Conservation (phyloP, 2,329 filamentous ascomycete genomes). For the Teratosphaeria gauchensis region DNA sequence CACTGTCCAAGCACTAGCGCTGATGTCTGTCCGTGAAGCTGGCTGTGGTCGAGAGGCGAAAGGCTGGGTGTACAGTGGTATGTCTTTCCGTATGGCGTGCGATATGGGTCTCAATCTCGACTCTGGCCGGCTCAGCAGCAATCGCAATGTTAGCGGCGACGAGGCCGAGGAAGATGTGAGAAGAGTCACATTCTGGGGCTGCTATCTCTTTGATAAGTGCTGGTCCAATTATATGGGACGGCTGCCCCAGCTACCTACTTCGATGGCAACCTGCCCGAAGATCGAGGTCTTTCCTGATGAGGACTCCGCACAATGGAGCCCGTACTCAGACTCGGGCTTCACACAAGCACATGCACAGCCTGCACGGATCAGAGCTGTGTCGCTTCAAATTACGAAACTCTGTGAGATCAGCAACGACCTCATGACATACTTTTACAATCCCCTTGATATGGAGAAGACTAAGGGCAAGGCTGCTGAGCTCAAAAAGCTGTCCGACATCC, state of each 20-base stretch:
- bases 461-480: constrained; percentile 72
- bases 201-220: constrained; percentile 96
- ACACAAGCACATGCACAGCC: constrained; percentile 66
- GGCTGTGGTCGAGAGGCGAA: constrained; percentile 90
- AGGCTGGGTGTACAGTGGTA: constrained; percentile 96
- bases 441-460: constrained; percentile 50
- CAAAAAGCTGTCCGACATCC: constrained; percentile 85
- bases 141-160: constrained; percentile 34
- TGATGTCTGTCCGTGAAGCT: constrained; percentile 95
- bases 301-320: constrained; percentile 76
- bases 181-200: constrained; percentile 92
- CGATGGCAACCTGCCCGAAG: constrained; percentile 74
- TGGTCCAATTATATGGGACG: constrained; percentile 97
- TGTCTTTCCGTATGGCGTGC: constrained; percentile 96
- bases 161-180: constrained; percentile 84
- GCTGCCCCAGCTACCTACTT: constrained; percentile 72
- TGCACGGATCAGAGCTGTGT: constrained; percentile 70
- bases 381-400: constrained; percentile 69
- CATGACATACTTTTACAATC: constrained; percentile 83
- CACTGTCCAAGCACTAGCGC: constrained; percentile 82
- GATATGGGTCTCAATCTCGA: constrained; percentile 89
- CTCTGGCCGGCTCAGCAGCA: constrained; percentile 52
- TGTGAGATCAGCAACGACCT: constrained; percentile 93
- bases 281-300: constrained; percentile 86
- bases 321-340: constrained; percentile 77